phyloP scores from a whole-genome alignment of 192 early-diverging fungal species.

The Chytriomyces sp. region DNA sequence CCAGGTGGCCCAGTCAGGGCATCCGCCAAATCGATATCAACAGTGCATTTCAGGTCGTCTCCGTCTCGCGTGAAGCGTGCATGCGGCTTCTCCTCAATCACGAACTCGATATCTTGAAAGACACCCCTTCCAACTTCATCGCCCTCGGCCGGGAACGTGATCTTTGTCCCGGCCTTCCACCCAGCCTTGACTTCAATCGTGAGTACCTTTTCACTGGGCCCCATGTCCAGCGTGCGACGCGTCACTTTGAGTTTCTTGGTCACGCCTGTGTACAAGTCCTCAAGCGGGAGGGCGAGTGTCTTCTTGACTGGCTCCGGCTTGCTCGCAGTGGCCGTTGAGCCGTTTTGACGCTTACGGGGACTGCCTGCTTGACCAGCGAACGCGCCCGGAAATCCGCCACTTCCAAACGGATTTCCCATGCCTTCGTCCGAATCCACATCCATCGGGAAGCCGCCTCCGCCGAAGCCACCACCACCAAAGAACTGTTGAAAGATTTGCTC shows the following conservation, averaged over 20 bases:
- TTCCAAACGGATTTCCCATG: constrained; percentile 38
- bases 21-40: constrained; percentile 76
- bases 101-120: constrained; percentile 91
- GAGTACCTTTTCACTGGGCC: constrained; percentile 75
- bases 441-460: constrained; percentile 29
- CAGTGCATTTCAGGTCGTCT: constrained; percentile 67
- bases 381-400: constrained; percentile 55
- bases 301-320: constrained; percentile 57
- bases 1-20: constrained; percentile 78
- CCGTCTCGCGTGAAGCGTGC: constrained; percentile 83
- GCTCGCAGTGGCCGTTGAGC: constrained; percentile 26
- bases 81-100: constrained; percentile 92
- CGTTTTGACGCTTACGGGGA: constrained; percentile 24
- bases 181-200: constrained; percentile 87
- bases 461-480: constrained; percentile 66
- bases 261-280: constrained; percentile 87
- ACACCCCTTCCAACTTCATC: constrained; percentile 76
- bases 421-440: constrained; percentile 54
- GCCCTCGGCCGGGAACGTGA: constrained; percentile 87
- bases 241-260: constrained; percentile 94
- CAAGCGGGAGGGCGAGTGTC: constrained; percentile 76
- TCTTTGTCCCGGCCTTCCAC: constrained; percentile 98
- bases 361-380: constrained; percentile 38
- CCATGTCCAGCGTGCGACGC: constrained; percentile 58
- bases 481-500: constrained; percentile 91